Conservation (phyloP, 768 basidiomycete species). For the Suillus bovinus region DNA sequence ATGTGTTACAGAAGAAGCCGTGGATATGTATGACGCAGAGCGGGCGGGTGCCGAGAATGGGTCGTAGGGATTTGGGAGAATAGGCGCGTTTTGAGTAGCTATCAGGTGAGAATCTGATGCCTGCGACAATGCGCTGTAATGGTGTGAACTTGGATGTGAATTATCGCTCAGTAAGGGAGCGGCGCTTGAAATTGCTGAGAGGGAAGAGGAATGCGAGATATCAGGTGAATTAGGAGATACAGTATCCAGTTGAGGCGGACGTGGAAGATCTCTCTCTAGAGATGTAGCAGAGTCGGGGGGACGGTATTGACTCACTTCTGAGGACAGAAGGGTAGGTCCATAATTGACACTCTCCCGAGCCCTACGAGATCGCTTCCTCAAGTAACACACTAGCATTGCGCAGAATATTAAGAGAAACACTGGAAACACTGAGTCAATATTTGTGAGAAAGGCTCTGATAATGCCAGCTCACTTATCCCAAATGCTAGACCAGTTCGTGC, state of each 20-base stretch:
- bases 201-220: neutral
- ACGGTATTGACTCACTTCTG: conserved; percentile 14
- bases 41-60: conserved; percentile 10
- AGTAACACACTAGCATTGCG: conserved; percentile 7
- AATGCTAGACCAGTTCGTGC: conserved; percentile 29
- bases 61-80: conserved; percentile 15
- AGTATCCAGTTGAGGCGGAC: neutral
- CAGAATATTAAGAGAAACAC: conserved; percentile 10
- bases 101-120: neutral
- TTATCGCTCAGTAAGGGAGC: conserved; percentile 5
- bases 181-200: conserved; percentile 5
- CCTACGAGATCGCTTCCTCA: conserved; percentile 12
- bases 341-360: conserved; percentile 2
- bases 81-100: neutral
- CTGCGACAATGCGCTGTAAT: conserved; percentile 10
- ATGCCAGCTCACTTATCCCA: conserved; percentile 21
- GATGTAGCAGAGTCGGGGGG: neutral
- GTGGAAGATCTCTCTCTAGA: conserved; percentile 1
- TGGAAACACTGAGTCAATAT: neutral
- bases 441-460: neutral
- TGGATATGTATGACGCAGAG: conserved; percentile 5
- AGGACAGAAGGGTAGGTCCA: neutral
- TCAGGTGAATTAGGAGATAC: neutral
- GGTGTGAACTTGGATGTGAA: conserved; percentile 4
- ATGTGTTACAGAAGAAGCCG: neutral